phyloP scores from a whole-genome alignment of 768 basidiomycete species.

The Solioccasus polychromus region DNA sequence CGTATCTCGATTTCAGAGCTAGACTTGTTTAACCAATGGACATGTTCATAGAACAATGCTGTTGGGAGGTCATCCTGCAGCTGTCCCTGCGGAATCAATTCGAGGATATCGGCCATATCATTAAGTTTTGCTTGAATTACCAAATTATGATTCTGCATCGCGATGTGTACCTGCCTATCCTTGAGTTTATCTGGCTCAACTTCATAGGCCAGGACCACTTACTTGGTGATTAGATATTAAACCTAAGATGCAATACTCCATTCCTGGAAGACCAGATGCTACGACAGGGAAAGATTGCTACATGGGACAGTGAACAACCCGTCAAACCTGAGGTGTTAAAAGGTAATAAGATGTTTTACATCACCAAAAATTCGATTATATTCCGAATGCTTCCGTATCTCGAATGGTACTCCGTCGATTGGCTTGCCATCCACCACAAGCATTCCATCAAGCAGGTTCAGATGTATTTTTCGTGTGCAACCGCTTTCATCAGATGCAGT shows the following conservation, averaged over 20 bases:
- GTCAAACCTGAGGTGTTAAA: no score
- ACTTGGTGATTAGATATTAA: no score
- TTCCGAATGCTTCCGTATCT: not conserved
- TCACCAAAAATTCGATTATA: not conserved
- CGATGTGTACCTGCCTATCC: no score
- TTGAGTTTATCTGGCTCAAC: no score
- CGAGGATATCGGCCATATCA: not conserved
- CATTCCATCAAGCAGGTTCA: constrained; percentile 15
- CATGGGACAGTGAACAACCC: not conserved
- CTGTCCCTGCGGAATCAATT: not conserved
- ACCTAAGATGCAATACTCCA: no score
- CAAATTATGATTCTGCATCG: no score
- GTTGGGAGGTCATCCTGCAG: not conserved
- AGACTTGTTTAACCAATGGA: no score
- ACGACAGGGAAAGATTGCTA: not conserved
- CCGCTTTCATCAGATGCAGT: constrained; percentile 1
- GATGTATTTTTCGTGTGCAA: not conserved
- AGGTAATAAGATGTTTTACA: not conserved
- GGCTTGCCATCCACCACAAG: constrained; percentile 18
- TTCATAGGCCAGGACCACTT: no score
- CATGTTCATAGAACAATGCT: not conserved
- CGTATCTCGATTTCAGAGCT: no score
- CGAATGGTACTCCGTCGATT: constrained; percentile 6
- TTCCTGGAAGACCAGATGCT: not conserved
- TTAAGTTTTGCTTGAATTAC: no score